Percentiles rank a stretch among this genome's conserved stretches.
Conservation (phyloP, 1,284 basidiomycete genomes). For the Marasmius oreades region DNA sequence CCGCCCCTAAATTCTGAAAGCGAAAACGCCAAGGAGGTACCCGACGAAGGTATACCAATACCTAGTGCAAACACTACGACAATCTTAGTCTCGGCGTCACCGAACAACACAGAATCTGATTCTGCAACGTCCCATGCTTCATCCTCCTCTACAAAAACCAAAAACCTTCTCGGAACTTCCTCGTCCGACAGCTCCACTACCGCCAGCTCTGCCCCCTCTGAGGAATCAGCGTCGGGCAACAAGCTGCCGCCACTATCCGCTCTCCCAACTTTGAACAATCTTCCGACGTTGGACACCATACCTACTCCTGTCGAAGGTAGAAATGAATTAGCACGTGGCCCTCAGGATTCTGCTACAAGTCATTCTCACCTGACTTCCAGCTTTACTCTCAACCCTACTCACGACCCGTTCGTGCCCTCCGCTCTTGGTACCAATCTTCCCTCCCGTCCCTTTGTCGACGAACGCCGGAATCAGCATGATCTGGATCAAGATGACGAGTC, state of each 20-base stretch:
- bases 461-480: neutral
- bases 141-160: neutral
- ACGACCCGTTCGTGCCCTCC: neutral
- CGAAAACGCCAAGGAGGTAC: neutral
- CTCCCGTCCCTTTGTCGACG: neutral
- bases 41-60: neutral
- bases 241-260: neutral
- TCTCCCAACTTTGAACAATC: neutral
- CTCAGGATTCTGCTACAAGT: neutral
- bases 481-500: neutral
- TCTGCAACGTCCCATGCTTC: neutral
- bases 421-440: neutral
- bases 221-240: neutral
- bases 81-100: neutral
- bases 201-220: neutral
- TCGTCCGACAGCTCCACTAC: neutral
- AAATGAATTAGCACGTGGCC: neutral
- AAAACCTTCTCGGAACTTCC: neutral
- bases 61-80: neutral
- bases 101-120: neutral
- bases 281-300: neutral
- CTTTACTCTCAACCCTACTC: neutral
- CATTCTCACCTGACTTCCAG: neutral
- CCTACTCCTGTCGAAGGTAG: neutral
- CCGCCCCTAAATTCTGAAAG: neutral